A percentile compares a stretch with the other conserved stretches of the same genome.
These are phyloP conservation scores for Beauveria brongniartii DNA, from an alignment of 2,329 filamentous ascomycete species.

Conservation along the genomic window DNA sequence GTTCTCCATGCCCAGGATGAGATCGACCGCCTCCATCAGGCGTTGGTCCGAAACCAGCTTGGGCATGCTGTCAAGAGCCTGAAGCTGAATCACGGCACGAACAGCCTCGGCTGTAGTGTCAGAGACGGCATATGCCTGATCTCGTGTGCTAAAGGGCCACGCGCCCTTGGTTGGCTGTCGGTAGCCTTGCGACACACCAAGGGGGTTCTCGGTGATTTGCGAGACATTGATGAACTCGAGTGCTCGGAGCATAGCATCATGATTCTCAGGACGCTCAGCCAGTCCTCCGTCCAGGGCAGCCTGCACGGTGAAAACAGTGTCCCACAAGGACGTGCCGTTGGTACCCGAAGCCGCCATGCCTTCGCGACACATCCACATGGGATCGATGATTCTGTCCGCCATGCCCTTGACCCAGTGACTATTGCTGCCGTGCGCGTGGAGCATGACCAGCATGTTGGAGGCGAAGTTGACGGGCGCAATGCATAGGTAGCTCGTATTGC, in stretches of 20 bases:
- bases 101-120: slow-evolving; percentile 81
- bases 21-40: slow-evolving; percentile 74
- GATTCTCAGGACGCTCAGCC: slow-evolving; percentile 69
- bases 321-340: slow-evolving; percentile 86
- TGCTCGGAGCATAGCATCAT: slow-evolving; percentile 25
- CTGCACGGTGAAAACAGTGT: slow-evolving; percentile 78
- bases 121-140: slow-evolving; percentile 81
- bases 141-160: slow-evolving; percentile 81
- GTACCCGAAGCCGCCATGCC: slow-evolving; percentile 87
- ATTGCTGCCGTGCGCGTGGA: slow-evolving; percentile 67
- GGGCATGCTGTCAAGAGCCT: slow-evolving; percentile 63
- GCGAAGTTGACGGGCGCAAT: slow-evolving; percentile 77
- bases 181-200: slow-evolving; percentile 65
- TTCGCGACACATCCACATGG: slow-evolving; percentile 75
- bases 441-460: slow-evolving; percentile 73
- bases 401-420: slow-evolving; percentile 62
- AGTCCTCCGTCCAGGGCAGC: slow-evolving; percentile 66
- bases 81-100: slow-evolving; percentile 70
- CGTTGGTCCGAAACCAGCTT: slow-evolving; percentile 60
- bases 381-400: slow-evolving; percentile 69
- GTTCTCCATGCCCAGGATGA: slow-evolving; percentile 82
- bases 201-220: slow-evolving; percentile 53
- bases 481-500: slow-evolving; percentile 73
- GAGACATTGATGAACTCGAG: too few relatives aligned
- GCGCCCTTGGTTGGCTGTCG: slow-evolving; percentile 80